Evolutionary conservation across 2,329 filamentous ascomycete genomes (phyloP), one percentile per base, ranked within the genome.

Genomic region (Xylariaceae sp.): DNA sequence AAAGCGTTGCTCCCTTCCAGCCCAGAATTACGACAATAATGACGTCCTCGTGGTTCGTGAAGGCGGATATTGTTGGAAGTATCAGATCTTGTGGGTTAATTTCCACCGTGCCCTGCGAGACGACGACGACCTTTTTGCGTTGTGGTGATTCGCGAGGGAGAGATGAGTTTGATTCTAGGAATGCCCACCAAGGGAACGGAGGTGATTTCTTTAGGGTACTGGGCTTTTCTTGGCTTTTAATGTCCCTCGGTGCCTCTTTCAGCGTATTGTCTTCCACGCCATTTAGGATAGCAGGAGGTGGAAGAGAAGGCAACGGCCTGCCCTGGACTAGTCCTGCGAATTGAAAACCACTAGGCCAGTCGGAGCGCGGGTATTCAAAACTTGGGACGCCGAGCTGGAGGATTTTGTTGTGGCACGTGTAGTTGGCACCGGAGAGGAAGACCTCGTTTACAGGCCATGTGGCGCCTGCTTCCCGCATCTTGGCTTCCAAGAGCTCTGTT

Each of bases 41-140:
- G 3, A 66, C 56, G 19, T 64, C 55, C 1, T 33, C 11, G 1
- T 49, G 49, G n/a, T 23, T 45, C 0, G 54, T 55, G 42, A 69
- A 56, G 2, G 65, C 62, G n/a, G 49, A 53, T 3, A 69, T 52
- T 3, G 66, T 69, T 2, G 67, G 67, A 19, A 69, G 45, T 37
- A 70, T 67, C 3, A 70, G 59, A 37, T 69, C 62, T 5, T 58
- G 44, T 5, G 66, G 65, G 39, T 68, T 58, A 2, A 56, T 65
- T 52, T 70, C 67, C 6, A 70, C 67, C 2, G 67, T 69, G 4
- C 67, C 67, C 45, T 70, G 67, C 1, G 67, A 61, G 16, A 70
- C 67, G 7, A 70, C 61, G 2, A 70, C 52, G 2, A 69, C 55
- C 38, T 62, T 64, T 45, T 61, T 63, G 17, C 55, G 47, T 14